Conservation (phyloP, 305 asterid genomes). For the Euphrasia arctica region DNA sequence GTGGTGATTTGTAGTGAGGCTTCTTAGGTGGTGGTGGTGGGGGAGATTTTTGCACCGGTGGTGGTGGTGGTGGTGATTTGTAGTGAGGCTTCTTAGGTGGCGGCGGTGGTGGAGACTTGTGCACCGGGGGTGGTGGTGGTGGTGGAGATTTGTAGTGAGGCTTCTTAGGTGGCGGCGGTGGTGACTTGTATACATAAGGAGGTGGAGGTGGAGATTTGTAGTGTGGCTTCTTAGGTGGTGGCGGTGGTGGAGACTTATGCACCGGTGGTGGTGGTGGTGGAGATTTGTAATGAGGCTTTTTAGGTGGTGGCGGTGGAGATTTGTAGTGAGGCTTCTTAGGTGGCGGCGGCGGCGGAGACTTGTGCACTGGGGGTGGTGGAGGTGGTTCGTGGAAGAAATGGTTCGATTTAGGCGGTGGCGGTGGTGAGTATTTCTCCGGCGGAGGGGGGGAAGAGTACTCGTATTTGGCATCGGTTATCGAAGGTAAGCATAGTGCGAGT, state of each 20-base stretch:
- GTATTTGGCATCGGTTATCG: constrained; percentile 34
- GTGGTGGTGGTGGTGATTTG: neutral
- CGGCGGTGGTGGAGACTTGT: neutral
- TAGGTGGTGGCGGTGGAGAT: neutral
- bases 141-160: neutral
- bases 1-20: neutral
- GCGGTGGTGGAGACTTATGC: constrained; percentile 1
- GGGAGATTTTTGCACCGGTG: neutral
- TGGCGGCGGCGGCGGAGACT: neutral
- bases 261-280: constrained; percentile 16
- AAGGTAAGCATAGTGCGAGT: constrained; percentile 36
- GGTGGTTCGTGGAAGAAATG: constrained; percentile 18
- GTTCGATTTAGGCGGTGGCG: too few relatives aligned
- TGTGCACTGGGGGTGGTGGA: neutral
- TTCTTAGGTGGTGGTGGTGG: neutral
- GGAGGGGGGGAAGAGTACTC: neutral
- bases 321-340: neutral
- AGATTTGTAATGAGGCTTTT: neutral
- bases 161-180: neutral
- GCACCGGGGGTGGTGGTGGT: neutral
- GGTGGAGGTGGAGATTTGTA: neutral
- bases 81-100: neutral
- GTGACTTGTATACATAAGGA: neutral
- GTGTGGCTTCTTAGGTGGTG: neutral
- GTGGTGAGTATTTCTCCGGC: neutral